Evolutionary conservation across 2,329 filamentous ascomycete species (phyloP).

Genomic region (Bimuria novae-zelandiae): DNA sequence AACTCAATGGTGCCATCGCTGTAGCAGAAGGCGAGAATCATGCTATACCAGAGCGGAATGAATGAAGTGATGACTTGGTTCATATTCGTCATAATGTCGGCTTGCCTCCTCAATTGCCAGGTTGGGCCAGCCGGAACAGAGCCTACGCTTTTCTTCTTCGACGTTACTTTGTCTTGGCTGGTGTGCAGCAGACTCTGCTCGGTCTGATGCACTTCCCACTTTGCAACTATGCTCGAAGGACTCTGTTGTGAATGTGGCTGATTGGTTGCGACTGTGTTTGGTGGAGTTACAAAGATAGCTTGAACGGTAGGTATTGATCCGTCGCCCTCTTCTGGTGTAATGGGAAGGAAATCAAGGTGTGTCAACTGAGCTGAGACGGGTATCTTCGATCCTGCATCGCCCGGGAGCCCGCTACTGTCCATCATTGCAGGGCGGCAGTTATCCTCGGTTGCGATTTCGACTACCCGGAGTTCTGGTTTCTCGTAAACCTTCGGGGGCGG

Average conservation of each 20-base stretch:
- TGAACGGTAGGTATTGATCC: constrained; percentile 68
- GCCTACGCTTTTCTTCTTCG: constrained; percentile 62
- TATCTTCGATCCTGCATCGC: constrained; percentile 27
- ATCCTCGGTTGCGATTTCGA: constrained; percentile 35
- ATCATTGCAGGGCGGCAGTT: constrained; percentile 36
- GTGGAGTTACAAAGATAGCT: constrained; percentile 69
- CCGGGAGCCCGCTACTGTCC: constrained; percentile 28
- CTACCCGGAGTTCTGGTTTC: constrained; percentile 38
- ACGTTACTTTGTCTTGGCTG: constrained; percentile 76
- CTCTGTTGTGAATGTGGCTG: constrained; percentile 65
- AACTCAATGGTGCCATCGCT: constrained; percentile 83
- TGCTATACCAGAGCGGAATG: constrained; percentile 71
- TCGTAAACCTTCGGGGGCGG: constrained; percentile 48
- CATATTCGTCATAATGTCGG: constrained; percentile 66
- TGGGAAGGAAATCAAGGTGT: constrained; percentile 74
- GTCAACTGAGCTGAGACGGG: constrained; percentile 58
- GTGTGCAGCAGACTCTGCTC: constrained; percentile 67
- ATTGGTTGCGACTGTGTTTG: constrained; percentile 41
- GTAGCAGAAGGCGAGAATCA: constrained; percentile 71
- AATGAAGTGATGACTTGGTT: constrained; percentile 70
- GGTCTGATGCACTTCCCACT: constrained; percentile 77
- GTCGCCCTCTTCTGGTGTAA: constrained; percentile 65
- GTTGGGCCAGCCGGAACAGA: constrained; percentile 37
- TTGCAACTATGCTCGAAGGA: constrained; percentile 74
- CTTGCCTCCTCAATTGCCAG: constrained; percentile 58